These are phyloP conservation scores for Cystofilobasidium ferigula DNA, from an alignment of 768 basidiomycete genomes.

Conservation along the genomic window DNA sequence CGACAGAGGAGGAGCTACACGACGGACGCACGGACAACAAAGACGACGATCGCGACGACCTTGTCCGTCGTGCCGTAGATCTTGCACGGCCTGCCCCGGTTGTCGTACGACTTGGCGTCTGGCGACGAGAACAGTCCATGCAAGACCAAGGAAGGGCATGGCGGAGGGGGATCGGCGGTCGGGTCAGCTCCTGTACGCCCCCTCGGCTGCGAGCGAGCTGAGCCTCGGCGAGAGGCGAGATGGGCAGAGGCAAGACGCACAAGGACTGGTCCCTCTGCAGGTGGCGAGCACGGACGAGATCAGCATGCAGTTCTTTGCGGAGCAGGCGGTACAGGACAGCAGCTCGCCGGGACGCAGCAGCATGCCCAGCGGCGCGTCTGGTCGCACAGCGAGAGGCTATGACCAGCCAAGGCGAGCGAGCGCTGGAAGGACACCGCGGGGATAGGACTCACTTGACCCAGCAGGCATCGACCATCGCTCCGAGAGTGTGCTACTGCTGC, in stretches of 20 bases:
- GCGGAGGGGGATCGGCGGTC: not conserved
- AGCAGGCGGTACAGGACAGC: not conserved
- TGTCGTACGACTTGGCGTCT: slow-evolving; percentile 19
- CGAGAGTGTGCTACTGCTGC: not conserved
- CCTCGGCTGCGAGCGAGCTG: not conserved
- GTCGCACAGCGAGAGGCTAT: too few relatives aligned
- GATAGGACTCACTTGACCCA: slow-evolving; percentile 1
- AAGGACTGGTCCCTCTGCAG: not conserved
- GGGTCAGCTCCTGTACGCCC: too few relatives aligned
- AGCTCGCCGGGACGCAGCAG: not conserved
- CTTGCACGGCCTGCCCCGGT: slow-evolving; percentile 14
- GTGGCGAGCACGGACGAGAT: not conserved
- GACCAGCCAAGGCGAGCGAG: not conserved
- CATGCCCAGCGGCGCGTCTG: too few relatives aligned
- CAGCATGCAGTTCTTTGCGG: not conserved
- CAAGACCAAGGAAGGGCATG: not conserved
- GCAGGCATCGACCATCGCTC: slow-evolving; percentile 8
- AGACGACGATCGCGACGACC: slow-evolving; percentile 5
- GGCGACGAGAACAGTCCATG: not conserved
- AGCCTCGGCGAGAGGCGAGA: not conserved
- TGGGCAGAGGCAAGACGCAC: not conserved
- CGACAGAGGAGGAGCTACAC: too few relatives aligned
- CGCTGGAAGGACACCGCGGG: not conserved
- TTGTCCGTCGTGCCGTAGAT: slow-evolving; percentile 15
- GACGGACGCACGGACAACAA: not conserved